Evolutionary conservation across 1,284 basidiomycete genomes (phyloP), one percentile per base, ranked within the genome.

Genomic region (Fomitiporia mediterranea): DNA sequence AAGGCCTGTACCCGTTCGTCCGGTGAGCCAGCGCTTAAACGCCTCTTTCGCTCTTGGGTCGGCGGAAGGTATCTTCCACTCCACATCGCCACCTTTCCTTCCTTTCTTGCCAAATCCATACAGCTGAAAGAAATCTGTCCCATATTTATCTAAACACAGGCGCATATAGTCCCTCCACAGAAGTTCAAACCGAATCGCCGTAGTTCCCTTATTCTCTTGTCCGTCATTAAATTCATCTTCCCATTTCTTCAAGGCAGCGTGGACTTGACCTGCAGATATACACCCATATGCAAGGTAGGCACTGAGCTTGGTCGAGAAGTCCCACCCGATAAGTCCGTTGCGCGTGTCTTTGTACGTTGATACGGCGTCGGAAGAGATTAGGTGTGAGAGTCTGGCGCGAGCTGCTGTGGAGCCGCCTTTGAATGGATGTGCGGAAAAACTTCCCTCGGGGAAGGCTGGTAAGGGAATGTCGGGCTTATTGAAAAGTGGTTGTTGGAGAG

Each of bases 161-260:
- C 75, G 71, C 66, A 81, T 80, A 65, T 78, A 80, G 61, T 81
- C 78, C 15, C 79, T 64, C 77, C 77, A 80, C 21, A 80, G 68
- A 9, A 81, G 63, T 65, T 81, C 79, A 61, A 81, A 80, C 11
- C 72, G 64, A 38, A 71, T 67, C 61, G 64, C 63, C 13, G 49
- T 55, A 13, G 54, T 65, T 19, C 56, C 65, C 47, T 56, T 65
- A 49, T 61, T 63, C 53, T 60, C 62, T 35, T 49, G 59, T 23
- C 53, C 60, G 51, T 55, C 63, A 46, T 58, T 61, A 19, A 53
- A 51, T 6, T 61, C 63, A 27, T 68, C 65, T 56, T 64, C 63
- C 35, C 62, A 59, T 7, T 61, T 56, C 28, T 57, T 56, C 15
- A 63, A 60, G 4, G 69, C 67, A 37, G 64, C 53, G 63, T 72